Evolutionary conservation across 371 early-diverging fungal species (phyloP), one percentile per base, ranked within the genome.

Genomic region (Mycotypha africana): DNA sequence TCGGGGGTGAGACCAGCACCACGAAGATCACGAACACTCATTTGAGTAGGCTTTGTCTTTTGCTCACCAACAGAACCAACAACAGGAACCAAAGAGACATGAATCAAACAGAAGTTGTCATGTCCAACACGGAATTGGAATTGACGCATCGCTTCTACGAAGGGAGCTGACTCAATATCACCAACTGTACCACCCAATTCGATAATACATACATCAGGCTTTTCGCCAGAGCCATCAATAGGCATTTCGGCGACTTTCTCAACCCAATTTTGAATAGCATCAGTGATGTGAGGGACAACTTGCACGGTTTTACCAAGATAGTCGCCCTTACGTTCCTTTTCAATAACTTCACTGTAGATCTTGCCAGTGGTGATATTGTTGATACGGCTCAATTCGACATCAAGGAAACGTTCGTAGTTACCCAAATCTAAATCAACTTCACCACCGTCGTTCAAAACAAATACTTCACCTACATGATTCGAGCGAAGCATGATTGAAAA

Each of bases 291-390:
- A 19, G 99, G 99, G 10, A 98, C 97, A 0, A 98, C 94, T 66
- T 99, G 98, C 21, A 99, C 97, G 4, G 98, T 98, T 78, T 98
- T 98, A 51, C 99, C 99, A 22, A 98, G 79, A 67, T 97, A 99
- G 56, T 93, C 95, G 44, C 99, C 99, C 49, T 83, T 79, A 44
- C 97, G 85, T 76, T 84, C 68, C 56, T 84, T 83, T 65, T 95
- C 92, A 62, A 99, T 98, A 28, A 99, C 93, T 60, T 89, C 81
- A 36, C 85, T 79, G 78, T 98, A 96, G 55, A 99, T 91, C 68
- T 99, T 97, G 61, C 99, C 99, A 25, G 99, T 94, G 15, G 99
- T 98, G 58, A 99, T 95, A 67, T 95, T 95, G 86, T 99, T 99
- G 67, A 92, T 86, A 38, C 92, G 84, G 31, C 93, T 91, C 54